A percentile compares a stretch with the other conserved stretches of the same genome.
Evolutionary conservation across 306 rosid genomes (phyloP).

Genomic region (Prunus persica): Prunus_persica_NCBIv2 NC_034016.1:21268001-21268500

Average conservation of each 20-base stretch:
- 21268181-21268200: not conserved
- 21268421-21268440: conserved; percentile 28
- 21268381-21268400: conserved; percentile 27
- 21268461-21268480: not conserved
- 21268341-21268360: conserved; percentile 50
- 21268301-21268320: not conserved
- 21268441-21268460: conserved; percentile 25
- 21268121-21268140: not conserved
- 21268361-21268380: conserved; percentile 37
- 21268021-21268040: not conserved
- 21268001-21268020: not conserved
- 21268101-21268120: not conserved
- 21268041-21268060: not conserved
- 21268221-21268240: not conserved
- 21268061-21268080: not conserved
- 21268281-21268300: not conserved
- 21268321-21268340: conserved; percentile 11
- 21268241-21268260: not conserved
- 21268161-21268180: not conserved
- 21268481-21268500: conserved; percentile 4
- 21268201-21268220: not conserved
- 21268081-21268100: not conserved
- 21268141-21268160: not conserved
- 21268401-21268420: conserved; percentile 23
- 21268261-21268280: not conserved